A percentile compares a stretch with the other conserved stretches of the same genome.
Conservation (phyloP, 1,284 basidiomycete species). For the Pyrrhoderma noxium region DNA sequence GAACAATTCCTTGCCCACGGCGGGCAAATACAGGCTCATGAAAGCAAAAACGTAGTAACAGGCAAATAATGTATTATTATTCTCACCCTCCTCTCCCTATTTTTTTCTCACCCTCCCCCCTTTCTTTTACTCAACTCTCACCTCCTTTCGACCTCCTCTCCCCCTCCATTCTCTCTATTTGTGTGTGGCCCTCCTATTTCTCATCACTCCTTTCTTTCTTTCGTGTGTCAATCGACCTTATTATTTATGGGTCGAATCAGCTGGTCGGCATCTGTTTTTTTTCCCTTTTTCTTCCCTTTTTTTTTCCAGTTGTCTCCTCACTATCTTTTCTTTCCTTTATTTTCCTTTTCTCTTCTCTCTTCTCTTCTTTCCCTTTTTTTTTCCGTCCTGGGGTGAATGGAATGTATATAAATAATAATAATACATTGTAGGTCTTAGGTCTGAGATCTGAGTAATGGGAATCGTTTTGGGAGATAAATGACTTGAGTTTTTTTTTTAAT, state of each 20-base stretch:
- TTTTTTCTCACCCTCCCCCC: not conserved
- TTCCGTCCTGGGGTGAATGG: no score
- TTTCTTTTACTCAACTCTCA: not conserved
- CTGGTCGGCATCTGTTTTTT: not conserved
- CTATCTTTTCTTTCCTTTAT: not conserved
- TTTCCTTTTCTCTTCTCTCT: not conserved
- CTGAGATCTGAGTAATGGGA: no score
- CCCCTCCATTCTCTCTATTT: not conserved
- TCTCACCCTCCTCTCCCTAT: not conserved
- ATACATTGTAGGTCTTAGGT: no score
- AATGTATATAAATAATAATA: no score
- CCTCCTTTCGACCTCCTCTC: not conserved
- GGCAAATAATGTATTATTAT: constrained; percentile 19
- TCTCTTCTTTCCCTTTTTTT: not conserved
- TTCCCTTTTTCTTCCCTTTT: not conserved
- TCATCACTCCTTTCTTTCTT: not conserved
- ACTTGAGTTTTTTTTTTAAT: no score
- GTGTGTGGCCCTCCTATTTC: not conserved
- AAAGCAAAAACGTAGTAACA: constrained; percentile 12
- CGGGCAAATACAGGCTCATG: no score
- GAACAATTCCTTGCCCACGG: no score
- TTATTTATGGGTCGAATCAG: no score
- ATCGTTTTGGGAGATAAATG: no score
- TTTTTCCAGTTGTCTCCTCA: not conserved
- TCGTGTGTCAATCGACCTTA: no score